Conservation (phyloP, 495 filamentous ascomycete genomes). For the Clohesyomyces aquaticus region DNA sequence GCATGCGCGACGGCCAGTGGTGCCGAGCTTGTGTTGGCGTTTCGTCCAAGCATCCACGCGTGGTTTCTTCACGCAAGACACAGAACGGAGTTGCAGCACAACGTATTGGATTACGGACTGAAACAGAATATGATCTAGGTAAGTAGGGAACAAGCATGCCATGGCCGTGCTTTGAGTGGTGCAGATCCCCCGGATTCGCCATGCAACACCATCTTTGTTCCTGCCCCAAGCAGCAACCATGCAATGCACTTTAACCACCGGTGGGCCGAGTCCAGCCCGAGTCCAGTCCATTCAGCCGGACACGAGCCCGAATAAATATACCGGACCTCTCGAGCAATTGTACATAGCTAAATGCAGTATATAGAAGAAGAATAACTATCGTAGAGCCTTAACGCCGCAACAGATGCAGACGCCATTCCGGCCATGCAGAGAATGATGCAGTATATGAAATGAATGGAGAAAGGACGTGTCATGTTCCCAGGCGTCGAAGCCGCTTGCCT, state of each 20-base stretch:
- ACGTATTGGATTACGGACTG: not conserved
- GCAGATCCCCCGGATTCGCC: not conserved
- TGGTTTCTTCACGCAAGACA: too few relatives aligned
- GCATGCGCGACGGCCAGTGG: not conserved
- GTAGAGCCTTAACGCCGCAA: conserved; percentile 8
- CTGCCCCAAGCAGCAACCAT: not conserved
- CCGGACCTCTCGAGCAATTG: not conserved
- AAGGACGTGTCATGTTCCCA: conserved; percentile 6
- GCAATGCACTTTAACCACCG: not conserved
- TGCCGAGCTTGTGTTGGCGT: not conserved
- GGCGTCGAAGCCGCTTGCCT: conserved; percentile 26
- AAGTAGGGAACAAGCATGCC: too few relatives aligned
- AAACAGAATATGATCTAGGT: too few relatives aligned
- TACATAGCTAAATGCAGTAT: too few relatives aligned
- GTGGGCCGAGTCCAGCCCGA: not conserved
- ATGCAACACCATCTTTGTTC: not conserved
- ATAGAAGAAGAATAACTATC: not conserved
- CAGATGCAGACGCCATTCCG: conserved; percentile 18
- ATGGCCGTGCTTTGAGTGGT: not conserved
- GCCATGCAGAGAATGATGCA: conserved; percentile 9
- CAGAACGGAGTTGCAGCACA: too few relatives aligned
- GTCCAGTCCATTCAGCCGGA: conserved; percentile 4
- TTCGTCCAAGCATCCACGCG: too few relatives aligned
- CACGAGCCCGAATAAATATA: not conserved
- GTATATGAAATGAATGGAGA: not conserved